Conservation (phyloP, 805 yeast genomes). For the Suhomyces sp. region DNA sequence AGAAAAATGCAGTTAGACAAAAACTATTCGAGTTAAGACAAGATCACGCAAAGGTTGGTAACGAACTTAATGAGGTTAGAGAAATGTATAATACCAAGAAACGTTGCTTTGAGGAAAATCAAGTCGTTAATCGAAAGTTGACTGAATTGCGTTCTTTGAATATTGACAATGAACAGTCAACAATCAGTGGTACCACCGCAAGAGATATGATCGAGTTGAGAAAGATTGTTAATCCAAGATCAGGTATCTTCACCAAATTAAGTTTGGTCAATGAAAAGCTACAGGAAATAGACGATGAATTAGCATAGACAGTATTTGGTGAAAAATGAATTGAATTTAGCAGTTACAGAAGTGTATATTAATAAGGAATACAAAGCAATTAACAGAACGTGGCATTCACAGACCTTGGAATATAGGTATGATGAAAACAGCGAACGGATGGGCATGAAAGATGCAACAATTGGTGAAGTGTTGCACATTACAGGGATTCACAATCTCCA, state of each 20-base stretch:
- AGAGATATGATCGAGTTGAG: conserved; percentile 13
- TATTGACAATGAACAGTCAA: conserved; percentile 5
- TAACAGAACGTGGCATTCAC: too few species aligned
- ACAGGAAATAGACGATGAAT: conserved; percentile 15
- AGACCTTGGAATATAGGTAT: too few species aligned
- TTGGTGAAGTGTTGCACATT: too few species aligned
- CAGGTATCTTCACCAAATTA: conserved; percentile 25
- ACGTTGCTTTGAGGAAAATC: conserved; percentile 16
- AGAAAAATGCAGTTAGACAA: conserved; percentile 31
- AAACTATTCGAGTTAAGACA: conserved; percentile 30
- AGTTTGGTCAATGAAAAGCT: conserved; percentile 24
- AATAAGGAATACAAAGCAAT: background rate
- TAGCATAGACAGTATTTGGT: conserved; percentile 9
- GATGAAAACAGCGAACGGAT: too few species aligned
- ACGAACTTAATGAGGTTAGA: conserved; percentile 30
- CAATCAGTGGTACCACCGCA: conserved; percentile 8
- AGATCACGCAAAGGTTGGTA: conserved; percentile 32
- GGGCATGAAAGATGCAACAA: too few species aligned
- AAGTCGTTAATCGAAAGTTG: conserved; percentile 11
- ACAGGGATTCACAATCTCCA: too few species aligned
- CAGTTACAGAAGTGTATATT: too few species aligned
- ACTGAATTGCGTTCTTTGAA: conserved; percentile 4
- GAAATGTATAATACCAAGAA: conserved; percentile 16
- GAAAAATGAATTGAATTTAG: too few species aligned
- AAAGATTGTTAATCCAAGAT: conserved; percentile 22